Conservation (phyloP, 495 filamentous ascomycete species). For the Xylaria cubensis region DNA sequence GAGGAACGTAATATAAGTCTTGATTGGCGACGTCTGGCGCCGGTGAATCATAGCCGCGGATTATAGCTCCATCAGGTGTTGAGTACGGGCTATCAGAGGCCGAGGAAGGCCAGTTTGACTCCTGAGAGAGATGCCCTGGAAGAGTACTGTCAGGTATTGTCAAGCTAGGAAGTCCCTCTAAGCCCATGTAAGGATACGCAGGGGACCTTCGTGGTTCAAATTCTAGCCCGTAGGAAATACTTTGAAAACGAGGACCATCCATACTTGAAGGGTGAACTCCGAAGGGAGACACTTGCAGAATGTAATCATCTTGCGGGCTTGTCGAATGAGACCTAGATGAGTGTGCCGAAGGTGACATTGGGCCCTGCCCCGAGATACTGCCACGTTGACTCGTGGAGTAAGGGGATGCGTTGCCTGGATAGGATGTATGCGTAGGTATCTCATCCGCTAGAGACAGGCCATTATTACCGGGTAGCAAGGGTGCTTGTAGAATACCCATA, state of each 20-base stretch:
- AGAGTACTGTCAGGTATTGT: constrained; percentile 42
- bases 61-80: constrained; percentile 39
- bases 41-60: constrained; percentile 34
- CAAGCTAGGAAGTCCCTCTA: constrained; percentile 36
- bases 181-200: constrained; percentile 33
- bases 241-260: constrained; percentile 35
- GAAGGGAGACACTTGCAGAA: constrained; percentile 27
- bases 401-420: constrained; percentile 29
- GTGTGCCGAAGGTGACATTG: constrained; percentile 35
- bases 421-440: constrained; percentile 28
- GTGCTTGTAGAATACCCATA: constrained; percentile 25
- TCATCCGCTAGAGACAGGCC: constrained; percentile 22
- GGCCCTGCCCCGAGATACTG: constrained; percentile 31
- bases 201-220: constrained; percentile 38
- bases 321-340: constrained; percentile 30
- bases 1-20: constrained; percentile 4
- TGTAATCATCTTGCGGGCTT: constrained; percentile 29
- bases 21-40: constrained; percentile 19
- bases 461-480: constrained; percentile 17
- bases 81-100: constrained; percentile 57
- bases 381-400: constrained; percentile 33
- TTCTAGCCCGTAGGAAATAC: constrained; percentile 31
- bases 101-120: constrained; percentile 57
- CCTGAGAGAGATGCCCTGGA: constrained; percentile 38
- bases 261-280: constrained; percentile 32